Base-by-base conservation (phyloP, 2,329 filamentous ascomycete genomes). In the Pleomassaria siparia region DNA sequence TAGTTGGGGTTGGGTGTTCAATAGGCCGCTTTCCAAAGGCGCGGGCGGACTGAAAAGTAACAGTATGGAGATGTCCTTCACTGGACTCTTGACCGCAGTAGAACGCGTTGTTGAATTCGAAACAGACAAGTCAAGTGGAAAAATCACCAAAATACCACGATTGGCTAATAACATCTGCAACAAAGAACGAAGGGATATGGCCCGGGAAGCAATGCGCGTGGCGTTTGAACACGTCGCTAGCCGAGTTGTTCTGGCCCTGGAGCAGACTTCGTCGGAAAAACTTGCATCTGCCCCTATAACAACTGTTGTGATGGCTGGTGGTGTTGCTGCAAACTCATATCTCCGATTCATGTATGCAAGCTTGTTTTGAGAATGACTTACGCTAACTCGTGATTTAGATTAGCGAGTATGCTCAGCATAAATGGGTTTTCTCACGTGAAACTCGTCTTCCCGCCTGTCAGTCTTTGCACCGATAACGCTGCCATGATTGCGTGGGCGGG, bases 401-500 rank as follows among this genome's bases (percentile, higher is more conserved):
- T 83, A 2, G 72, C 75, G 2, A 70, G 67, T n/a, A 81, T 77
- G 42, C 74, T 96, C 33, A 80, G 86, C 54, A 80, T 76, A n/a
- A 80, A 87, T 35, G 88, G 88, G 0, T 86, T 83, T 62, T 63
- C 66, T 0, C 59, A 82, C 54, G 68, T 95, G 22, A 60, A 77
- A 10, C 69, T 96, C 7, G 72, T 86, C 24, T 88, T 87, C 46
- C 92, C 94, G n/a, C 91, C 91, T 2, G 71, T 82, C 9, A 76
- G 78, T 33, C 77, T 92, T 44, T 97, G 94, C 66, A 96, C 90
- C 0, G 94, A 99, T 64, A 97, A 99, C 70, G 35, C 94, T 11
- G 89, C 91, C 40, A 99, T 99, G 94, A 91, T 97, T 66, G 92
- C 87, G 1, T 97, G 94, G 92, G 79, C 91, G 1, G 94, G 87